Percentiles rank a stretch among this genome's conserved stretches.
Conservation (phyloP, 768 basidiomycete genomes). For the Lactifluus volemus region DNA sequence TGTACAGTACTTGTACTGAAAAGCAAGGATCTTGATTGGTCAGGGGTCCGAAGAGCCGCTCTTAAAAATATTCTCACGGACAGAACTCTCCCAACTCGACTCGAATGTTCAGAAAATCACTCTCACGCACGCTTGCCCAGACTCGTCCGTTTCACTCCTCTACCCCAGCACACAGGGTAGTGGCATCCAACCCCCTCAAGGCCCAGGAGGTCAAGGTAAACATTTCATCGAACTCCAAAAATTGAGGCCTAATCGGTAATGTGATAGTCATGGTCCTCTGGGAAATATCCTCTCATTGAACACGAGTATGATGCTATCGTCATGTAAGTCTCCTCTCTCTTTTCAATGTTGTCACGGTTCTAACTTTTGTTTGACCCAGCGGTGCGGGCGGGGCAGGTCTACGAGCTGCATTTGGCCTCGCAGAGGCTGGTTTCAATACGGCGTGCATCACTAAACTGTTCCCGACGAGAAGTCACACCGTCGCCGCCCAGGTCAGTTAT, state of each 20-base stretch:
- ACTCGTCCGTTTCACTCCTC: conserved; percentile 60
- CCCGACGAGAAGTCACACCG: conserved; percentile 97
- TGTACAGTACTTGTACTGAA: background rate
- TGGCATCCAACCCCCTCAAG: conserved; percentile 64
- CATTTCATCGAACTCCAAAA: background rate
- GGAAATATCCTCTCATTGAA: conserved; percentile 94
- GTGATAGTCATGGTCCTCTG: conserved; percentile 62
- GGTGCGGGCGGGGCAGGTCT: conserved; percentile 98
- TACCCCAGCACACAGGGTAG: conserved; percentile 47
- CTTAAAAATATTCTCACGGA: no score
- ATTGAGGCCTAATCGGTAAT: conserved; percentile 1
- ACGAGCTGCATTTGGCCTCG: conserved; percentile 95
- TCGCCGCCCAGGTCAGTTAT: conserved; percentile 79
- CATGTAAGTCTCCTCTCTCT: conserved; percentile 54
- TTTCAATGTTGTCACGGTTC: background rate
- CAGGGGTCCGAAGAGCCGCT: background rate
- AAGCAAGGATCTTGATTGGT: conserved; percentile 15
- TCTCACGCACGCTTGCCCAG: conserved; percentile 43
- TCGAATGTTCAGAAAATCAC: conserved; percentile 55
- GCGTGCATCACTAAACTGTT: conserved; percentile 99
- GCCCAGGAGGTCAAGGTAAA: conserved; percentile 76
- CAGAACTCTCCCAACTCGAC: no score
- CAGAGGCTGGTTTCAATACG: conserved; percentile 97
- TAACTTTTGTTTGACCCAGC: conserved; percentile 32
- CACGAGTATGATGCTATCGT: conserved; percentile 99